Conservation (phyloP, 495 filamentous ascomycete species). For the Penicillium atrosanguineum region DNA sequence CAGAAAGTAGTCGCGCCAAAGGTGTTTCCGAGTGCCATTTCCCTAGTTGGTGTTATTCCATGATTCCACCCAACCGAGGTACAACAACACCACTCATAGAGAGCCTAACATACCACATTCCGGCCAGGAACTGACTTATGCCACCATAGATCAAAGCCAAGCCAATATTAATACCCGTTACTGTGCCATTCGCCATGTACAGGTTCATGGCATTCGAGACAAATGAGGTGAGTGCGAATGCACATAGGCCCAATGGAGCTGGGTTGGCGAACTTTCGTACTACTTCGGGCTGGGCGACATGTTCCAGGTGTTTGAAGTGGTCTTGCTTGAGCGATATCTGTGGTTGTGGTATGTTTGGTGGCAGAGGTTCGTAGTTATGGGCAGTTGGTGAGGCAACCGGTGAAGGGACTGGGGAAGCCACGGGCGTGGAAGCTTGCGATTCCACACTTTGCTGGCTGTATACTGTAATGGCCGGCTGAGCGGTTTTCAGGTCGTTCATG, state of each 20-base stretch:
- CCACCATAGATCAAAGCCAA: constrained; percentile 70
- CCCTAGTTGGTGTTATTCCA: constrained; percentile 50
- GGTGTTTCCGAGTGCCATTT: constrained; percentile 89
- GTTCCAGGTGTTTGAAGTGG: background rate
- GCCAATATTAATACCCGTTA: constrained; percentile 61
- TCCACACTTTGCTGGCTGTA: constrained; percentile 1
- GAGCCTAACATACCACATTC: constrained; percentile 75
- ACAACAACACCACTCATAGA: background rate
- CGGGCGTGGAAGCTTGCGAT: constrained; percentile 2
- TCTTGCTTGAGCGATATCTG: constrained; percentile 1
- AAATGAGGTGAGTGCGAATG: constrained; percentile 86
- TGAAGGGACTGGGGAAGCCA: background rate
- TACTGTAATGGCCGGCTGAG: background rate
- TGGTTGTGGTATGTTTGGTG: background rate
- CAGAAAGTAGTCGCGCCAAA: constrained; percentile 91
- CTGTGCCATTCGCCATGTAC: constrained; percentile 47
- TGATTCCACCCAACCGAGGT: background rate
- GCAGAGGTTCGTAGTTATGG: constrained; percentile 6
- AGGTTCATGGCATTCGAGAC: constrained; percentile 76
- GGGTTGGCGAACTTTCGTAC: constrained; percentile 72
- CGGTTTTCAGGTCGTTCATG: constrained; percentile 3
- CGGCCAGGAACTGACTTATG: constrained; percentile 76
- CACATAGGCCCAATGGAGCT: constrained; percentile 71
- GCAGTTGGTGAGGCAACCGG: background rate
- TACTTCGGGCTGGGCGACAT: constrained; percentile 36